Percentiles rank a stretch among this genome's conserved stretches.
These are phyloP conservation scores for Rhamnella rubrinervis DNA, from an alignment of 331 rosid genomes.

Conservation along the genomic window DNA sequence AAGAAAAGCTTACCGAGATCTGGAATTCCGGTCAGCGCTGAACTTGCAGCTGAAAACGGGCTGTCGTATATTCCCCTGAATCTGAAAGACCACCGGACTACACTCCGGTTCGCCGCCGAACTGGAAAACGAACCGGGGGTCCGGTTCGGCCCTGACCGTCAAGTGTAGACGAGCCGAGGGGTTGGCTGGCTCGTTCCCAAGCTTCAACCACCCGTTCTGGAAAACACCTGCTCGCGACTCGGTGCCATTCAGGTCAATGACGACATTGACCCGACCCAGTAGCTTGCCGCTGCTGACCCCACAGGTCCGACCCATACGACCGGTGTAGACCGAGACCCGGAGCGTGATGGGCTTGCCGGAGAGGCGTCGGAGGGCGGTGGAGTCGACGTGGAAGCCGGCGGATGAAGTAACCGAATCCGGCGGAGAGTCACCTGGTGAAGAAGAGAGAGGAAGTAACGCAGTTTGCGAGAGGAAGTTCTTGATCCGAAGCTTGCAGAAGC, in stretches of 20 bases:
- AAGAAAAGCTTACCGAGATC: conserved; percentile 54
- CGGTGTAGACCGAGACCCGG: conserved; percentile 61
- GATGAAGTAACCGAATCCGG: conserved; percentile 55
- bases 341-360: conserved; percentile 43
- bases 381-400: conserved; percentile 61
- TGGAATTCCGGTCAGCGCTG: conserved; percentile 82
- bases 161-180: conserved; percentile 59
- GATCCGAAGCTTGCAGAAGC: conserved; percentile 67
- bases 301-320: conserved; percentile 65
- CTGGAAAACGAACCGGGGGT: conserved; percentile 84
- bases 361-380: conserved; percentile 47
- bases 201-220: conserved; percentile 73
- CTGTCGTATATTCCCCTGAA: conserved; percentile 78
- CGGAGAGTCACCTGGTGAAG: conserved; percentile 31
- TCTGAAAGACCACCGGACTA: conserved; percentile 85
- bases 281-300: conserved; percentile 58
- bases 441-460: conserved; percentile 59
- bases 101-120: conserved; percentile 97
- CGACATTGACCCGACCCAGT: conserved; percentile 57
- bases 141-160: conserved; percentile 73
- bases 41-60: conserved; percentile 95
- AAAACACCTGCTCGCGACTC: conserved; percentile 29
- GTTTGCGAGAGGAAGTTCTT: conserved; percentile 62
- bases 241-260: conserved; percentile 34
- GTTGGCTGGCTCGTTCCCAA: conserved; percentile 47